Evolutionary conservation across 2,329 filamentous ascomycete species (phyloP), one percentile per base, ranked within the genome.

Genomic region (Colletotrichum sansevieriae): DNA sequence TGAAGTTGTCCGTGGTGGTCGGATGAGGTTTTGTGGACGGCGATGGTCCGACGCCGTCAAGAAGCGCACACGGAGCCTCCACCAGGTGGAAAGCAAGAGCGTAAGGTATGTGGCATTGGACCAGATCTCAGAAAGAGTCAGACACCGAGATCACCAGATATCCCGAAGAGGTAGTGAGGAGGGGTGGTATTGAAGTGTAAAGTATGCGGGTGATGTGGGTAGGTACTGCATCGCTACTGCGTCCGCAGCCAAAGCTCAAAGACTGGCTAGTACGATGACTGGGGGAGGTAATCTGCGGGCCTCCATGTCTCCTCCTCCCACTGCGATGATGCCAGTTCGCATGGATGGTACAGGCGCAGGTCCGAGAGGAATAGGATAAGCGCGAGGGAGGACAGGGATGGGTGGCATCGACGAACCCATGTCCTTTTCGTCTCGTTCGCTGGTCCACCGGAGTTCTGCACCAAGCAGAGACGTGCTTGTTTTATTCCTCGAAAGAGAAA

Each of bases 291-390:
- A 37, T 37, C 51, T 54, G 51, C 35, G 29, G 51, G 33, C 4
- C 25, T 25, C 25, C 3, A 4, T 25, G 25, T 25, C 25, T 25
- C 25, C 25, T 25, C 25, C 25, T 25, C 43, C 56, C 67, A 29
- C 33, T 57, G 22, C 29, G 51, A 63, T 57, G 51, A 68, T 74
- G 71, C 72, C 60, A 74, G 74, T 73, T 75, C 74, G 73, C 61
- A 60, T 65, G 44, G 56, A 39, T 70, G 35, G 70, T 74, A 74
- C 71, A 78, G 77, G 81, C 76, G 80, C 80, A 82, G 80, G 80
- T 82, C 79, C 80, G 67, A 78, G 76, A 78, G 73, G 75, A 82
- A 78, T 72, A 70, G 78, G 80, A 76, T 76, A 81, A 77, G 78
- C 78, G 77, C 74, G 62, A 63, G 73, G 71, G 73, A 63, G 62